Percentiles rank a stretch among this genome's conserved stretches.
These are phyloP conservation scores for Tinospora cordifolia DNA, from an alignment of 164 flowering plant species.

Conservation along the genomic window DNA sequence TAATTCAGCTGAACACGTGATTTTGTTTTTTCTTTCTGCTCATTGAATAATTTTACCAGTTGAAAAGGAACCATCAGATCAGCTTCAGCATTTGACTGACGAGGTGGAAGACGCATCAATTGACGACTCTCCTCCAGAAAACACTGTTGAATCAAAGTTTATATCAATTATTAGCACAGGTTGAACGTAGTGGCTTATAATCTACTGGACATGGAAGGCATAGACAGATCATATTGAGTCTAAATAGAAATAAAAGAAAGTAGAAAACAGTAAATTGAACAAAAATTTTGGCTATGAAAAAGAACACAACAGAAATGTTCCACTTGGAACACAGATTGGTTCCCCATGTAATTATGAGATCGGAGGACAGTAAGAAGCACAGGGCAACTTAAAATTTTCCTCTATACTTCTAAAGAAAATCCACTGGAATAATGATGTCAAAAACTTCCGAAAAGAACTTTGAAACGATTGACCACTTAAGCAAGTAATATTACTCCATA, in stretches of 20 bases:
- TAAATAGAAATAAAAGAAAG: neutral
- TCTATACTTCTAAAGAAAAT: neutral
- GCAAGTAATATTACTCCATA: no score
- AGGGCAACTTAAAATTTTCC: neutral
- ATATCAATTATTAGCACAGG: neutral
- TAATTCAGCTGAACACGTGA: no score
- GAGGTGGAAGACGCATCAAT: slow-evolving; percentile 93
- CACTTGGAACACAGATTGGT: neutral
- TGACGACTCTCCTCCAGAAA: slow-evolving; percentile 97
- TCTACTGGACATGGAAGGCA: neutral
- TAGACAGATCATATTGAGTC: neutral
- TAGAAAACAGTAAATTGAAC: neutral
- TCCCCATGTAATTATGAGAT: neutral
- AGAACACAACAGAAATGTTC: neutral
- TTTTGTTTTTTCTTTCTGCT: no score
- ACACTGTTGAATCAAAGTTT: slow-evolving; percentile 42
- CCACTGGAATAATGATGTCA: no score
- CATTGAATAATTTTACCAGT: slow-evolving; percentile 56
- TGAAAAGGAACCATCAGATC: slow-evolving; percentile 97
- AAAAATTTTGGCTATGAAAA: neutral
- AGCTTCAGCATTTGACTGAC: slow-evolving; percentile 94
- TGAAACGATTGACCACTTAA: no score
- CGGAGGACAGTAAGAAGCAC: neutral
- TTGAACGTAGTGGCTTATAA: neutral
- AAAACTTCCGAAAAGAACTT: neutral